Evolutionary conservation across 225 moss, liverwort and hornwort genomes (phyloP).

Genomic region (Polytrichum formosum): DNA sequence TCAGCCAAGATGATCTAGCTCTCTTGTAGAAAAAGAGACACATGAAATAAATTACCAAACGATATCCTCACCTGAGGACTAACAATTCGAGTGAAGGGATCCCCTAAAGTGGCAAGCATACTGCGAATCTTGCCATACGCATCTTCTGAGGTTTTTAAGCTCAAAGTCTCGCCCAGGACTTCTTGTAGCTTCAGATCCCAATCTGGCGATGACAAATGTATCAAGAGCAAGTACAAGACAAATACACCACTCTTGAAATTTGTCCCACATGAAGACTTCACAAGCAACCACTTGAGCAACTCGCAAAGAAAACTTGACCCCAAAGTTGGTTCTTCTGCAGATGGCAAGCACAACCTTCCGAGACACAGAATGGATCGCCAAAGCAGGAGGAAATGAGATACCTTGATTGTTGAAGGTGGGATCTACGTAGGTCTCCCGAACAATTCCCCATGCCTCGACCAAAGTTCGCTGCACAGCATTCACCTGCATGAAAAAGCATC

Average conservation of each 20-base stretch:
- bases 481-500: slow-evolving; percentile 27
- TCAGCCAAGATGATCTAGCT: neutral
- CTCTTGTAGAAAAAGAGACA: neutral
- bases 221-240: neutral
- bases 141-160: slow-evolving; percentile 64
- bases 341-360: too few species aligned
- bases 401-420: slow-evolving; percentile 92
- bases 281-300: too few species aligned
- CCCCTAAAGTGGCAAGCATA: slow-evolving; percentile 88
- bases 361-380: too few species aligned
- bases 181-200: slow-evolving; percentile 85
- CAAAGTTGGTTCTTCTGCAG: too few species aligned
- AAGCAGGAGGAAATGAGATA: slow-evolving; percentile 1
- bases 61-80: slow-evolving; percentile 62
- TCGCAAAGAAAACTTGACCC: too few species aligned
- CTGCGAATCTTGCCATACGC: slow-evolving; percentile 74
- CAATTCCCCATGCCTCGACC: slow-evolving; percentile 94
- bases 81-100: slow-evolving; percentile 94
- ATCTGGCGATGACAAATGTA: slow-evolving; percentile 30
- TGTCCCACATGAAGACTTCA: neutral
- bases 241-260: neutral
- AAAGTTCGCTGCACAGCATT: slow-evolving; percentile 75
- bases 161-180: slow-evolving; percentile 64
- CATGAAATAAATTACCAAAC: too few species aligned
- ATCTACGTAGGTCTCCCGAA: slow-evolving; percentile 96